phyloP scores from a whole-genome alignment of 345 rosid species.

The Sapria himalayana region DNA sequence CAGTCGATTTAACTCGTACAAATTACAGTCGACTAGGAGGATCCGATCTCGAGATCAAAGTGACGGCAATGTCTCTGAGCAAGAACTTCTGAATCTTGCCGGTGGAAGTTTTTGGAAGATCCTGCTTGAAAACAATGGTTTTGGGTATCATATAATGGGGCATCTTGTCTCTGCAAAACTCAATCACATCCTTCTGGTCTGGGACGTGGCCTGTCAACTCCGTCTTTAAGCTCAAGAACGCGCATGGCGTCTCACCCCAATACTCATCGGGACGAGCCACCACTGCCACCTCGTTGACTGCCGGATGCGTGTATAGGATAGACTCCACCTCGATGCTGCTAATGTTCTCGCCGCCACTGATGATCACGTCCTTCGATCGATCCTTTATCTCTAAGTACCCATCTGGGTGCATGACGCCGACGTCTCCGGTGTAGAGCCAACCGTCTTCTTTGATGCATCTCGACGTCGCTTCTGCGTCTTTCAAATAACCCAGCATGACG shows the following conservation, averaged over 20 bases:
- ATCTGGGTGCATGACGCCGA: constrained; percentile 50
- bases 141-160: constrained; percentile 72
- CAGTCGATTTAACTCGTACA: too few relatives aligned
- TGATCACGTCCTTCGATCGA: constrained; percentile 46
- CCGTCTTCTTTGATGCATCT: constrained; percentile 37
- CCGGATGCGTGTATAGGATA: constrained; percentile 35
- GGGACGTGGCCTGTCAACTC: too few relatives aligned
- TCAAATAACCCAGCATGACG: constrained; percentile 58
- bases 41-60: too few relatives aligned
- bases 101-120: constrained; percentile 57
- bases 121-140: constrained; percentile 30
- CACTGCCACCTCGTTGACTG: constrained; percentile 58
- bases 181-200: constrained; percentile 33
- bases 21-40: too few relatives aligned
- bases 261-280: constrained; percentile 52
- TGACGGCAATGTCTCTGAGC: constrained; percentile 41
- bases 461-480: constrained; percentile 33
- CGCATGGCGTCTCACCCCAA: constrained; percentile 85
- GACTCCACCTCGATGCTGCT: constrained; percentile 47
- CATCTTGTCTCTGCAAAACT: constrained; percentile 31
- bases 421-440: constrained; percentile 67
- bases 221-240: constrained; percentile 52
- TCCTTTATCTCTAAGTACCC: constrained; percentile 63
- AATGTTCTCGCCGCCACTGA: constrained; percentile 73
- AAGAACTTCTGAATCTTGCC: constrained; percentile 54